Percentiles rank a stretch among this genome's conserved stretches.
Evolutionary conservation across 2,329 filamentous ascomycete genomes (phyloP).

Genomic region (Penicillium sp.): DNA sequence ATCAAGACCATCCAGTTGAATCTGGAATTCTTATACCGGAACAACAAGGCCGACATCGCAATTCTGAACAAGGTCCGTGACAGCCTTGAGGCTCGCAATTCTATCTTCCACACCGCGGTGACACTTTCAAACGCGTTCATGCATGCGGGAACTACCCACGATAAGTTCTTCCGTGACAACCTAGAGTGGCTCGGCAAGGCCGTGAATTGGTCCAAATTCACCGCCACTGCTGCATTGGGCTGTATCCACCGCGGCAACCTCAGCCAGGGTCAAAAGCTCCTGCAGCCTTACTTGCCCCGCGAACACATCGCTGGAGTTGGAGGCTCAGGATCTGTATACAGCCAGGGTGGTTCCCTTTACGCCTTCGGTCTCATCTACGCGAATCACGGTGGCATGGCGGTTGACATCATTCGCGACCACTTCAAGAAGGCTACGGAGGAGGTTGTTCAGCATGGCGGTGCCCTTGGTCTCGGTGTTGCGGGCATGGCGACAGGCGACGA

Average conservation of each 20-base stretch:
- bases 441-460: constrained; percentile 94
- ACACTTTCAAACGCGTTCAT: constrained; percentile 99
- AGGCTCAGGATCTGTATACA: constrained; percentile 82
- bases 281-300: constrained; percentile 90
- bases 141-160: constrained; percentile 97
- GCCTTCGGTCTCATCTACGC: constrained; percentile 95
- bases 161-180: constrained; percentile 98
- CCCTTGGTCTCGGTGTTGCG: constrained; percentile 89
- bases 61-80: constrained; percentile 96
- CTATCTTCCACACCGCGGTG: constrained; percentile 96
- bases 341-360: constrained; percentile 92
- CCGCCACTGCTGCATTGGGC: constrained; percentile 89
- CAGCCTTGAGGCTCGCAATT: constrained; percentile 91
- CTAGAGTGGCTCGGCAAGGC: constrained; percentile 97
- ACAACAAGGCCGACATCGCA: constrained; percentile 86
- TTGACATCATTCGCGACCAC: constrained; percentile 47
- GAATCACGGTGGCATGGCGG: constrained; percentile 89
- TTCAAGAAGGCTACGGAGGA: constrained; percentile 59
- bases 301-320: constrained; percentile 60
- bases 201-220: constrained; percentile 99
- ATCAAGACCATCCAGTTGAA: constrained; percentile 93
- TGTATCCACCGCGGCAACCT: constrained; percentile 97
- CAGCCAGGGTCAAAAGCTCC: constrained; percentile 84
- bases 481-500: constrained; percentile 95
- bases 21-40: constrained; percentile 92